These are phyloP conservation scores for Geoglossum cookeanum DNA, from an alignment of 2,329 filamentous ascomycete species.

Conservation along the genomic window DNA sequence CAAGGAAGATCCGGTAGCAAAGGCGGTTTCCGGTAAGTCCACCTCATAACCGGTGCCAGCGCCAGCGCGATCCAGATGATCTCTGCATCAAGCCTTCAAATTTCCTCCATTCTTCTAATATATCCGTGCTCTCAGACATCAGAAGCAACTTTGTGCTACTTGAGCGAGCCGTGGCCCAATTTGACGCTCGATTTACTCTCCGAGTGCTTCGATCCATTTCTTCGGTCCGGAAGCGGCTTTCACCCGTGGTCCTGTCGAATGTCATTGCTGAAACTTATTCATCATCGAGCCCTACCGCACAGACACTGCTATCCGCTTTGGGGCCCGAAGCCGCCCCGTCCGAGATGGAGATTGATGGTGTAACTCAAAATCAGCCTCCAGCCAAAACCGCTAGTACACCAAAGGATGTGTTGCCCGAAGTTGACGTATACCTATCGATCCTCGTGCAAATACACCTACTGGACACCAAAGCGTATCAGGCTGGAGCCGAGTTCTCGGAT, in stretches of 20 bases:
- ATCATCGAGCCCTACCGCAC: constrained; percentile 44
- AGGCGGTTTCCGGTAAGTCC: constrained; percentile 39
- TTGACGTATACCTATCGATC: constrained; percentile 77
- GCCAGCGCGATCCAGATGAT: not conserved
- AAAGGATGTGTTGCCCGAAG: constrained; percentile 68
- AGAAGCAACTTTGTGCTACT: constrained; percentile 83
- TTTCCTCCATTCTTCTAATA: constrained; percentile 9
- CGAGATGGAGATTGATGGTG: constrained; percentile 58
- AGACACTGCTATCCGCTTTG: constrained; percentile 50
- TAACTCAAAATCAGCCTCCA: constrained; percentile 32
- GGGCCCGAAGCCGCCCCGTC: constrained; percentile 38
- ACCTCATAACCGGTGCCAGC: not conserved
- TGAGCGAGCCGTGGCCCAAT: constrained; percentile 78
- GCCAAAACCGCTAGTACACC: constrained; percentile 36
- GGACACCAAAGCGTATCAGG: constrained; percentile 63
- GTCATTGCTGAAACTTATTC: constrained; percentile 68
- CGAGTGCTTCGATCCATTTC: constrained; percentile 89
- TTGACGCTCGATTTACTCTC: constrained; percentile 88
- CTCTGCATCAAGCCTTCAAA: not conserved
- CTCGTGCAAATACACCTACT: constrained; percentile 74
- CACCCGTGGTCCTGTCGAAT: constrained; percentile 60
- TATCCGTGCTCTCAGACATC: constrained; percentile 45
- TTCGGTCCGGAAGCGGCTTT: constrained; percentile 79
- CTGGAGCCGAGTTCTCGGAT: constrained; percentile 68
- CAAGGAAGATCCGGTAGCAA: constrained; percentile 34